Base-by-base conservation (phyloP, 495 filamentous ascomycete species). In the Aspergillus sclerotiicarbonarius region DNA sequence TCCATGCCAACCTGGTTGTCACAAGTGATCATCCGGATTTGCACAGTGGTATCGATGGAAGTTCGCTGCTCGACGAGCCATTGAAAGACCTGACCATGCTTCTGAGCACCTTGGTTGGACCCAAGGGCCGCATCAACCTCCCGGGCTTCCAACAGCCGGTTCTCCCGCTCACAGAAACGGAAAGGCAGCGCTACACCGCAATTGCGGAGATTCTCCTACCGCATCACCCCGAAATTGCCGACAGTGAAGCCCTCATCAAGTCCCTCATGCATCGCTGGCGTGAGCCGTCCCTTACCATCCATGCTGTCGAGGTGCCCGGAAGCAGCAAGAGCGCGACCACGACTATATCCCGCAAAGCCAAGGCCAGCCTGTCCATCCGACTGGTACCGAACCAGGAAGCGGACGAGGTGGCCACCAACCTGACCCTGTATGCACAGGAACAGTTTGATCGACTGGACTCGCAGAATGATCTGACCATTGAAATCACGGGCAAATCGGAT, bases 1-100 rank as follows among this genome's bases (percentile, higher is more conserved):
- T 98, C 15, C 92, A 97, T 68, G 93, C 92, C 8, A 96, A 90
- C 13, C 78, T 98, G 20, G 85, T 90, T 47, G 82, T 98, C 30
- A 86, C 90, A 58, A 96, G 91, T 47, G 83, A 85, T 46, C 88
- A 88, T 58, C 90, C 92, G 0, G 94, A 98, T 74, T 81, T 96
- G 0, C 94, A 98, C 71, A 95, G 90, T 53, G 94, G 94, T 66
- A 92, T 98, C 33, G 93, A 98, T 61, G 94, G 94, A 31, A 96
- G 90, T 62, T 83, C 87, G 52, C 76, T 94, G 64, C 83, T 96
- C 30, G 88, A 93, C 45, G 94, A 98, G 64, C 89, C 92, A 0
- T 76, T 96, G 20, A 93, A 96, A 56, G 95, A 98, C 67, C 80
- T 98, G 2, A 87, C 95, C 21, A 79, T 88, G 60, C 76, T 97